phyloP scores from a whole-genome alignment of 257 asterid species.

The Sherardia arvensis region DNA sequence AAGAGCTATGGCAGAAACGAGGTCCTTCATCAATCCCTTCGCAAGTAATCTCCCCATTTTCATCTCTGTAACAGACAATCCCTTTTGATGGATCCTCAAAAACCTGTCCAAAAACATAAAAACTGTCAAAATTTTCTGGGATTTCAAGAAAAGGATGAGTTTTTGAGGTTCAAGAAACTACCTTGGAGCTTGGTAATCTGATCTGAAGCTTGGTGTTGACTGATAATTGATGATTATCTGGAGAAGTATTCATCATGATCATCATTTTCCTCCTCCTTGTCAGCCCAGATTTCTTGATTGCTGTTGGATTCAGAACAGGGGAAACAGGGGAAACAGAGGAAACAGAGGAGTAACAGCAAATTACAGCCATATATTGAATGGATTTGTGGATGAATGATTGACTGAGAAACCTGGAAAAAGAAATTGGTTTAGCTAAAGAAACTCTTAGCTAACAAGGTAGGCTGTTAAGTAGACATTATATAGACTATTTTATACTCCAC shows the following conservation, averaged over 20 bases:
- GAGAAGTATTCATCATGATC: conserved; percentile 23
- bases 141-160: background rate
- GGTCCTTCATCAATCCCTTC: conserved; percentile 74
- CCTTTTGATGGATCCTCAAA: conserved; percentile 51
- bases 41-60: conserved; percentile 50
- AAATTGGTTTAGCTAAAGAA: background rate
- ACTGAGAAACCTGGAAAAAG: background rate
- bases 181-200: conserved; percentile 42
- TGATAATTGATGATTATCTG: conserved; percentile 29
- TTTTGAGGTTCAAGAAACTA: background rate
- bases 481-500: background rate
- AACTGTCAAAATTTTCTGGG: background rate
- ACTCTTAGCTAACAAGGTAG: background rate
- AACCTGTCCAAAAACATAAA: conserved; percentile 26
- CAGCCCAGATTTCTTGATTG: conserved; percentile 13
- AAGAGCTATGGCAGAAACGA: conserved; percentile 30
- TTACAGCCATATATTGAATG: conserved; percentile 42
- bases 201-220: conserved; percentile 19
- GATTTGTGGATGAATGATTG: background rate
- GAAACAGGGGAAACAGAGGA: conserved; percentile 26
- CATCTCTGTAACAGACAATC: conserved; percentile 49
- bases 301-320: conserved; percentile 14
- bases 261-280: conserved; percentile 11
- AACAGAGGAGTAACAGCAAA: conserved; percentile 16
- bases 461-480: background rate